phyloP scores from a whole-genome alignment of 2,329 filamentous ascomycete genomes.

The Stemphylium lycopersici region DNA sequence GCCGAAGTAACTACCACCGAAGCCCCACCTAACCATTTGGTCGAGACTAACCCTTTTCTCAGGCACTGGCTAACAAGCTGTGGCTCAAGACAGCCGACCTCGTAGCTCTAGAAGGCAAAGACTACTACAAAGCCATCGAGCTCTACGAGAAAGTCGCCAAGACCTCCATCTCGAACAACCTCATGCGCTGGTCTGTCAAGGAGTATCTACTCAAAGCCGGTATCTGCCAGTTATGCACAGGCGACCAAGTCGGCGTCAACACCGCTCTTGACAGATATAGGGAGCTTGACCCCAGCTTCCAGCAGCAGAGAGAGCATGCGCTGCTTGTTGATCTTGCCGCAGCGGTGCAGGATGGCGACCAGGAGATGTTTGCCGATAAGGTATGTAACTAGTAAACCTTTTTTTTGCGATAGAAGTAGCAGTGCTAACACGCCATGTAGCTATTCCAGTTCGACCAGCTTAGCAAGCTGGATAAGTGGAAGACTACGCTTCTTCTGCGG shows the following conservation, averaged over 20 bases:
- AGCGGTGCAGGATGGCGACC: constrained; percentile 76
- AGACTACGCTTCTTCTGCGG: constrained; percentile 81
- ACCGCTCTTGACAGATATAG: constrained; percentile 82
- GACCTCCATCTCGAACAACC: constrained; percentile 81
- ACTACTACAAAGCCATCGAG: constrained; percentile 58
- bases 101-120: constrained; percentile 79
- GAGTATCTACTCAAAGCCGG: constrained; percentile 95
- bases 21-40: constrained; percentile 7
- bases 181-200: constrained; percentile 71
- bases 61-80: constrained; percentile 84
- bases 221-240: constrained; percentile 81
- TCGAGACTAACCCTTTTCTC: constrained; percentile 30
- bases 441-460: constrained; percentile 89
- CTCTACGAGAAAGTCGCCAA: constrained; percentile 81
- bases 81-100: constrained; percentile 92
- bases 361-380: constrained; percentile 83
- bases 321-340: constrained; percentile 78
- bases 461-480: constrained; percentile 96
- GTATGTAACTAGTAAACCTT: constrained; percentile 49
- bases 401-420: background rate
- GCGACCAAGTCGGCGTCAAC: constrained; percentile 77
- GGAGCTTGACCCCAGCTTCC: constrained; percentile 70
- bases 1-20: constrained; percentile 37
- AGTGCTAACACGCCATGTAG: constrained; percentile 17
- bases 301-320: constrained; percentile 78